Base-by-base conservation (phyloP, 1,284 basidiomycete genomes). In the Rhodofomes roseus region DNA sequence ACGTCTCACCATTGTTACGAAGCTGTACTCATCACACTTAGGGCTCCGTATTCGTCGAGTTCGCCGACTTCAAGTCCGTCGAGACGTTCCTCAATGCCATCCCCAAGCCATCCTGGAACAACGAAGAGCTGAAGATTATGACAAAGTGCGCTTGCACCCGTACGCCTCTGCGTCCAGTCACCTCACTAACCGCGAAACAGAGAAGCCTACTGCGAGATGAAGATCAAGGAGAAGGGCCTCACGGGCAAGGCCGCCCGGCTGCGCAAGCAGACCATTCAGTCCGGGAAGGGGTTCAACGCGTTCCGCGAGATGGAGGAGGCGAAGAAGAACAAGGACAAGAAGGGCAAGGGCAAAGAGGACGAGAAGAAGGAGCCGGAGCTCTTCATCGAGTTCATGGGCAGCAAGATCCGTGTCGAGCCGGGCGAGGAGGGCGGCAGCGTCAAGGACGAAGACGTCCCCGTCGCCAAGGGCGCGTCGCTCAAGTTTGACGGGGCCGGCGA, bases 41-140 rank as follows among this genome's bases (percentile, higher is more conserved):
- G 93, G 85, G 89, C 60, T 98, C 95, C 20, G 93, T 97, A 25
- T 99, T 98, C 68, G 87, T 87, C 58, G 96, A 98, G 77, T 98
- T 94, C 71, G 81, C 86, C 31, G 86, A 92, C 67, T 82, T 86
- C 69, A 81, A 83, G 51, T 82, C 86, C 18, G 87, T 89, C 55
- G 82, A 89, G 34, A 81, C 81, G 29, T 97, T 98, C 80, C 77
- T 98, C 51, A 86, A 81, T 27, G 84, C 87, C 2, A 89, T 92
- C 56, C 86, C 87, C 2, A 92, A 92, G 75, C 94, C 90, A 3
- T 79, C 84, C 31, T 96, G 86, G 82, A 78, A 90, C 14, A 90
- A 83, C 23, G 79, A 83, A 40, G 88, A 93, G 65, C 81, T 98
- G 44, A 70, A 91, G 50, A 85, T 84, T 69, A 97, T 98, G 95